Evolutionary conservation across 176 grass and related monocot genomes (phyloP).

Genomic region (Oryza officinalis): DNA sequence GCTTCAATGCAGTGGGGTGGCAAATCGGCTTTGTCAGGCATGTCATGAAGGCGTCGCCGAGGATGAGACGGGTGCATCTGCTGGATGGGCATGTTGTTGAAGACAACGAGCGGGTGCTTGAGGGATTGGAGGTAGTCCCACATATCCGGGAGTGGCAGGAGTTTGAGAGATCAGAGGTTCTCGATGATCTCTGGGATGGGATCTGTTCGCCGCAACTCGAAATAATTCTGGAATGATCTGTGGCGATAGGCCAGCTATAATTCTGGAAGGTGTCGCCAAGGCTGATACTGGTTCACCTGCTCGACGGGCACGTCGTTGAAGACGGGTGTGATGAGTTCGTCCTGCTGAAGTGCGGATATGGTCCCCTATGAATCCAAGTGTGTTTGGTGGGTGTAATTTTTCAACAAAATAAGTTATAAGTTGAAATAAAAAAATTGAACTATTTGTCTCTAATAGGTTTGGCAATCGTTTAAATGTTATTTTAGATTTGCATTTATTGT

Average conservation of each 20-base stretch:
- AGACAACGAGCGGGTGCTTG: neutral
- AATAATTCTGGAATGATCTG: conserved; percentile 19
- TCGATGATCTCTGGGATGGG: neutral
- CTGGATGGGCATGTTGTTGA: neutral
- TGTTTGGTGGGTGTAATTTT: too few species aligned
- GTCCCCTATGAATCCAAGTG: too few species aligned
- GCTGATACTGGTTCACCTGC: conserved; percentile 1
- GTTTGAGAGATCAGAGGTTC: conserved; percentile 1
- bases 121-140: neutral
- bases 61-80: neutral
- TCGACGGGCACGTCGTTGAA: conserved; percentile 7
- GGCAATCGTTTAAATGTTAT: too few species aligned
- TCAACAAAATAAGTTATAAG: too few species aligned
- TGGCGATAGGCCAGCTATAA: too few species aligned
- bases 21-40: conserved; percentile 14
- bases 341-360: too few species aligned
- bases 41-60: neutral
- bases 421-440: too few species aligned
- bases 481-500: too few species aligned
- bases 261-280: neutral
- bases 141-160: conserved; percentile 9
- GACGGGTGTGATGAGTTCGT: too few species aligned
- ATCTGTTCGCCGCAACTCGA: neutral
- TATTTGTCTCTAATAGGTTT: too few species aligned
- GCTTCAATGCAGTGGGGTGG: conserved; percentile 14